These are phyloP conservation scores for Tetrahymena malaccensis DNA, from an alignment of 73 alveolate species.

Conservation along the genomic window DNA sequence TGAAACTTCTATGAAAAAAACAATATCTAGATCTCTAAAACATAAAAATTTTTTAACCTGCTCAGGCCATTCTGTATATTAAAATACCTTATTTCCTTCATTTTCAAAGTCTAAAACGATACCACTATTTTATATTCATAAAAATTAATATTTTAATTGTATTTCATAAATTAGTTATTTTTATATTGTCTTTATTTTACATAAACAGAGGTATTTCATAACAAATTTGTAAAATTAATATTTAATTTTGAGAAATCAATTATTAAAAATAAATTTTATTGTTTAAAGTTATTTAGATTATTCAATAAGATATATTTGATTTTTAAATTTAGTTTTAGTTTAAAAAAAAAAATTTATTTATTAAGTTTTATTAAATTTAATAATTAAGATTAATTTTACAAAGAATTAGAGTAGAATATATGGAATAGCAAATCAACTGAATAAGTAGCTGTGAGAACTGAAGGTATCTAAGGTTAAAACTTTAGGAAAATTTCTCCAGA, in stretches of 20 bases:
- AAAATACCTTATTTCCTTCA: neutral
- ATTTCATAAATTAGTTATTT: too few relatives aligned
- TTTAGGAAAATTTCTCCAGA: neutral
- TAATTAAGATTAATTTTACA: neutral
- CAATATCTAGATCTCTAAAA: neutral
- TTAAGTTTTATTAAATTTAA: neutral
- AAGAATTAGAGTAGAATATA: neutral
- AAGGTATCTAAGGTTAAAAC: neutral
- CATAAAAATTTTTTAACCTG: neutral
- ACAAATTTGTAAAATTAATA: too few relatives aligned
- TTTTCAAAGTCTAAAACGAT: neutral
- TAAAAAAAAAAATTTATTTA: neutral
- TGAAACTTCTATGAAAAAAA: neutral
- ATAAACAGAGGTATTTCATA: too few relatives aligned
- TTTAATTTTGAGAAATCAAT: too few relatives aligned
- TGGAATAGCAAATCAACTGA: neutral
- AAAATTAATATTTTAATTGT: too few relatives aligned
- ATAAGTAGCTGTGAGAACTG: neutral
- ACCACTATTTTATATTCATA: neutral
- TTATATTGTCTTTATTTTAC: too few relatives aligned
- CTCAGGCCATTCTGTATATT: neutral
- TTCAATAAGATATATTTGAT: too few relatives aligned
- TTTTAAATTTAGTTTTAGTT: too few relatives aligned
- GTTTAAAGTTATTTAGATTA: too few relatives aligned
- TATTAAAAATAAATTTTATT: too few relatives aligned